phyloP scores from a whole-genome alignment of 75 land plant genomes.

The Picea glauca region DNA sequence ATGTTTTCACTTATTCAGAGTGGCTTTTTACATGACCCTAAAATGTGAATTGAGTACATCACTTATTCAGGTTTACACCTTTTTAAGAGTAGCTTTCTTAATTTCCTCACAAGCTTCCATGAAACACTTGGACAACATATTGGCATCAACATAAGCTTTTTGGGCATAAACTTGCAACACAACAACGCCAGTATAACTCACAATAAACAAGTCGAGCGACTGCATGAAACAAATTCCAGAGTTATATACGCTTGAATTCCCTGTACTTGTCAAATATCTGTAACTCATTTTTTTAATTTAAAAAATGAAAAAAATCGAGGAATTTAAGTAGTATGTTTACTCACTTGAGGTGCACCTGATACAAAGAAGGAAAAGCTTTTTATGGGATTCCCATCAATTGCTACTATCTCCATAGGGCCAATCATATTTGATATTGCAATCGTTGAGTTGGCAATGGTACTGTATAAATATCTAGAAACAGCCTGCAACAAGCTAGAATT shows the following conservation, averaged over 20 bases:
- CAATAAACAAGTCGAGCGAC: neutral
- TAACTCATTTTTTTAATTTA: too few species aligned
- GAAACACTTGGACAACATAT: neutral
- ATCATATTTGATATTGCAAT: conserved; percentile 40
- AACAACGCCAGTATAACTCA: neutral
- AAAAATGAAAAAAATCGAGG: too few species aligned
- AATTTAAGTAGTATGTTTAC: neutral
- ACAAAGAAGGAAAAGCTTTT: conserved; percentile 37
- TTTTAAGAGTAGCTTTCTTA: neutral
- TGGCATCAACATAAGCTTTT: neutral
- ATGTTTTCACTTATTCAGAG: too few species aligned
- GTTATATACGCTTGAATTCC: too few species aligned
- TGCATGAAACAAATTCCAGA: neutral
- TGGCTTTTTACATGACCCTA: too few species aligned
- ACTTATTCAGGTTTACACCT: too few species aligned
- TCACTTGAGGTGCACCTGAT: conserved; percentile 35
- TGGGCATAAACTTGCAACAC: neutral
- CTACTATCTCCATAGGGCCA: conserved; percentile 36
- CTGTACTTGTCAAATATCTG: too few species aligned
- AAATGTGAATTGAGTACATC: too few species aligned
- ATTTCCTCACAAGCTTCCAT: neutral
- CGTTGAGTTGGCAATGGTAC: conserved; percentile 18
- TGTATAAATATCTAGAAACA: neutral
- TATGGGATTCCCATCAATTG: conserved; percentile 22
- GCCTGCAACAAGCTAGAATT: neutral